Evolutionary conservation across 768 basidiomycete genomes (phyloP), one percentile per base, ranked within the genome.

Genomic region (Tylopilus sp.): DNA sequence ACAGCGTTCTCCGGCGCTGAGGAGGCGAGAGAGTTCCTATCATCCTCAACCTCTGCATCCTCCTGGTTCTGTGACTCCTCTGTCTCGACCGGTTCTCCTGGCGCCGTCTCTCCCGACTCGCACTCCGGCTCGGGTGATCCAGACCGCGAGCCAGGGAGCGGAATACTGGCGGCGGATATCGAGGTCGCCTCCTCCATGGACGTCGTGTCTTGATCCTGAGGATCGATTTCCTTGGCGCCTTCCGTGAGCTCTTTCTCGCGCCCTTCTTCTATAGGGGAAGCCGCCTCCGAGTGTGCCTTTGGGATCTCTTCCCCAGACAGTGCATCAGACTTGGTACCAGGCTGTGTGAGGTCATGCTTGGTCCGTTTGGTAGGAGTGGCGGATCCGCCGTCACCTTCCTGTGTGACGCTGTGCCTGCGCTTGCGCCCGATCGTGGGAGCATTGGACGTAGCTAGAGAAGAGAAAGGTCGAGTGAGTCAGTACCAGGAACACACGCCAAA

Each of bases 231-330:
- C 55, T 83, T 74, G 44, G 88, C 88, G 4, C 85, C 86, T 60
- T 78, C 64, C 0, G 85, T 86, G 53, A 89, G 85, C 59, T 83
- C 84, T 63, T 83, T 86, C 21, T 88, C 84, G 28, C 72, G 81
- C 50, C 71, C 70, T n/a, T 58, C 62, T 48, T 69, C 72, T 31
- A 72, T 60, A 23, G 59, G 55, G 21, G 68, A 63, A 20, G 10
- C 3, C 1, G 21, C 17, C 43, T 51, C 53, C 2, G 21, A 17
- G 44, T 51, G 51, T 4, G 12, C 50, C 23, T 48, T 50, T 20
- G 43, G 33, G 12, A 26, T 52, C 26, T 60, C 59, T 30, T 52
- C 52, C 18, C 63, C 59, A 25, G 62, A 38, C 20, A 50, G 54
- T 33, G 67, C 63, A 35, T 58, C 59, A 22, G 55, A 42, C 42